Evolutionary conservation across 2,329 filamentous ascomycete species (phyloP), one percentile per base, ranked within the genome.

Genomic region (Pseudogymnoascus sp.): DNA sequence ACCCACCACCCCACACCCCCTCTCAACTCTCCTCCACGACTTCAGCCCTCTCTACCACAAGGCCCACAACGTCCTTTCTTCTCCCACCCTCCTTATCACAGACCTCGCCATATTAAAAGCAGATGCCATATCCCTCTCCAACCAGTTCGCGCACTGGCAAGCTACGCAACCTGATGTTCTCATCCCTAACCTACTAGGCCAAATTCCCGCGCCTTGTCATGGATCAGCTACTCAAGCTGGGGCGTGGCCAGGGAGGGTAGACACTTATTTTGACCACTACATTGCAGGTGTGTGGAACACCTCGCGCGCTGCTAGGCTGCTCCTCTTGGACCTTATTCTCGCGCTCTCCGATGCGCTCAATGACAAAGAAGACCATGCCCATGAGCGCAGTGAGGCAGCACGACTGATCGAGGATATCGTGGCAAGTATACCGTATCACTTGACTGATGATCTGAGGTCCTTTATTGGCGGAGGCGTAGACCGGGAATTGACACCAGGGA

Each of bases 191-290:
- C 16, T 29, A 42, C 54, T 63, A 3, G 64, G 63, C n/a, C n/a
- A 62, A n/a, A 61, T 67, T n/a, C 16, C 31, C 29, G 34, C 16
- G 8, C 3, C 16, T 21, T 23, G 14, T 10, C 3, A 51, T 21
- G 26, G 47, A 26, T 23, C 37, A 3, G 18, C 36, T 23, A 10
- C 40, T 2, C 10, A 31, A 63, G 80, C 80, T 3, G 81, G 83
- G 65, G 80, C 82, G 0, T 86, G 80, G 68, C 83, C 83, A 0
- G 83, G 83, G 2, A 77, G 80, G 5, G 78, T 86, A 37, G 83
- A 86, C 68, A 75, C 80, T 1, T 86, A 86, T 69, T 75, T 76
- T 51, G 82, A 86, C 69, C 75, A 84, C 54, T 85, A 80, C 77
- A 80, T 83, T 42, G 79, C 79, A 18, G 81, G 78, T 66, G 76